Conservation (phyloP, 2,329 filamentous ascomycete species). For the Talaromyces pinophilus region DNA sequence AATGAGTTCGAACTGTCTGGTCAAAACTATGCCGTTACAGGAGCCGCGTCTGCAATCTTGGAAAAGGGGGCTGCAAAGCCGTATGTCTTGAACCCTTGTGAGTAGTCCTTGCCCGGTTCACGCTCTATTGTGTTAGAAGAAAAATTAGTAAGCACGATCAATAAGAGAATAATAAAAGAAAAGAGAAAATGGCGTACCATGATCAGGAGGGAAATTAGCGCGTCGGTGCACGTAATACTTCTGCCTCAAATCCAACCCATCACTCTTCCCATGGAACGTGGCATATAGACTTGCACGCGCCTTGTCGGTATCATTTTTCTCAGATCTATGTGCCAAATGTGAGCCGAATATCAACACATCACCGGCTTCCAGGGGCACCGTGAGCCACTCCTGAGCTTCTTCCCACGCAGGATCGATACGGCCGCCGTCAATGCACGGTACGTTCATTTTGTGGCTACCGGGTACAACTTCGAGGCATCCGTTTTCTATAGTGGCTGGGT, state of each 20-base stretch:
- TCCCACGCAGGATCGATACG: conserved; percentile 37
- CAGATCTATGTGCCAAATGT: conserved; percentile 38
- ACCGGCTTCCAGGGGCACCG: conserved; percentile 34
- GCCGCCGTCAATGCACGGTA: conserved; percentile 35
- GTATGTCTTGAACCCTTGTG: conserved; percentile 29
- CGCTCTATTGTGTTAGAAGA: conserved; percentile 24
- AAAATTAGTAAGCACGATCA: not conserved
- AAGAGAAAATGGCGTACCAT: conserved; percentile 24
- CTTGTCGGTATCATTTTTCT: conserved; percentile 31
- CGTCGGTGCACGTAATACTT: conserved; percentile 31
- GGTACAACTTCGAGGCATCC: conserved; percentile 39
- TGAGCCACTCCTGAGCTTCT: conserved; percentile 33
- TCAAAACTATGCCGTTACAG: not conserved
- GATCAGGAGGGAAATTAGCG: conserved; percentile 31
- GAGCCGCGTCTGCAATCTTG: conserved; percentile 12
- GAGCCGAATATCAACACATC: conserved; percentile 39
- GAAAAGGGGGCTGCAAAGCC: conserved; percentile 31
- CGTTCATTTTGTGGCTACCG: conserved; percentile 37
- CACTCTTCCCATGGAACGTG: conserved; percentile 30
- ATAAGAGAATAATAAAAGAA: conserved; percentile 3
- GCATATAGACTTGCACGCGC: conserved; percentile 33
- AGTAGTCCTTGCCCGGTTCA: conserved; percentile 29
- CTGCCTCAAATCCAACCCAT: conserved; percentile 29
- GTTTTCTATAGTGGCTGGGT: conserved; percentile 35
- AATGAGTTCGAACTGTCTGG: not conserved